phyloP scores from a whole-genome alignment of 2,329 filamentous ascomycete genomes.

The Fusarium brevicatenulatum region DNA sequence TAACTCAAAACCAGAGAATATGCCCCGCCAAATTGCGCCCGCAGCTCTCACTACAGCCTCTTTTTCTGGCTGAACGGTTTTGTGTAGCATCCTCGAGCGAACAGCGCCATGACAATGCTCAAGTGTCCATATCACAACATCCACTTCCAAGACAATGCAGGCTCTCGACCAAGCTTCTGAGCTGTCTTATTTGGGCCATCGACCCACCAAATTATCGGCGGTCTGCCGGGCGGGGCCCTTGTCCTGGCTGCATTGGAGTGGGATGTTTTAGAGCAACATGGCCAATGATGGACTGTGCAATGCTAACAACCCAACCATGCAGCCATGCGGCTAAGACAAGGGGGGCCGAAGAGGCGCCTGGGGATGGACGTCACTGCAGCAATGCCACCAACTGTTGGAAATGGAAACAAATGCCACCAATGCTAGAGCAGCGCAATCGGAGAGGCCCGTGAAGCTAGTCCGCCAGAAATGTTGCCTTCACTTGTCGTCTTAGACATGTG shows the following conservation, averaged over 20 bases:
- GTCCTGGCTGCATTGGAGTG: constrained; percentile 29
- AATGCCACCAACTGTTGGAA: constrained; percentile 26
- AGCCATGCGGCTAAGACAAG: constrained; percentile 42
- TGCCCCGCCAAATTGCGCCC: constrained; percentile 30
- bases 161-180: constrained; percentile 38
- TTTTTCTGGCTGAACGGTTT: not conserved
- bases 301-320: constrained; percentile 33
- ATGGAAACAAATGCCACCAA: constrained; percentile 36
- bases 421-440: constrained; percentile 19
- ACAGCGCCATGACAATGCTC: constrained; percentile 1
- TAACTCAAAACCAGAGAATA: constrained; percentile 23
- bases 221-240: constrained; percentile 30
- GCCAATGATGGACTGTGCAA: constrained; percentile 41
- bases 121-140: constrained; percentile 8
- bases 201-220: constrained; percentile 33
- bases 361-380: constrained; percentile 41
- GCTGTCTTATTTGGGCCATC: constrained; percentile 30
- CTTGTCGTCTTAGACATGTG: constrained; percentile 16
- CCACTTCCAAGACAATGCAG: constrained; percentile 23
- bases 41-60: constrained; percentile 22
- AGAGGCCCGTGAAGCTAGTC: constrained; percentile 22
- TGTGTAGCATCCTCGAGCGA: not conserved
- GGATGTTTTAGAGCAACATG: constrained; percentile 27
- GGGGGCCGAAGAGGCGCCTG: constrained; percentile 28
- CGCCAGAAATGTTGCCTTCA: constrained; percentile 4